Base-by-base conservation (phyloP, 2,329 filamentous ascomycete species). In the Grosmannia serpens region DNA sequence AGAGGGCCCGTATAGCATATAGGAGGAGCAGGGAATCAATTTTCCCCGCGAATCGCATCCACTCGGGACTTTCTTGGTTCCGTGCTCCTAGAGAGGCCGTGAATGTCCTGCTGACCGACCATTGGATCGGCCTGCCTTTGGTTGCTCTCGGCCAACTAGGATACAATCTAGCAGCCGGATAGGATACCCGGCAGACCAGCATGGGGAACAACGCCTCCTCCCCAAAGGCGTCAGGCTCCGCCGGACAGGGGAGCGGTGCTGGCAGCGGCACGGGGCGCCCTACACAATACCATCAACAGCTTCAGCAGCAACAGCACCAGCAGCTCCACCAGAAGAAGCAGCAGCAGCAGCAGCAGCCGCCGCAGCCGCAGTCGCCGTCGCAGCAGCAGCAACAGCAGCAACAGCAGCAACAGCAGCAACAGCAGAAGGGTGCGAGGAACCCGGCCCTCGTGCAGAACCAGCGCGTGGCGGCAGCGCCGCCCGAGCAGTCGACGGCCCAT, bases 401-500 rank as follows among this genome's bases (percentile, higher is more conserved):
- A 44, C 56, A 53, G 22, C 60, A 55, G 33, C 61, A 58, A 58
- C 70, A 47, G 60, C 65, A 41, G 60, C 63, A 50, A 65, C 51
- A 60, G 55, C 59, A 53, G 47, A 62, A 59, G 62, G 61, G 47
- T 62, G 46, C 59, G 62, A 56, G 59, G 70, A 78, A 79, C 66
- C 79, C 79, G 66, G 78, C 81, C 67, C 75, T 79, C 60, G 76
- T 80, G 63, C 79, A 82, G 63, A 73, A 76, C 62, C 79, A 81
- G 64, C 76, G 80, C 63, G 79, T 77, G 60, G 78, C 77, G 65
- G 78, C 77, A 65, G 82, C 79, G 58, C 81, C 82, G 54, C 83
- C 83, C 60, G 83, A 85, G 71, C 77, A 79, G 57, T 84, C 83
- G 55, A 76, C 82, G 62, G 77, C 82, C 63, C 81, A 83, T 69